Evolutionary conservation across 768 basidiomycete genomes (phyloP).

Genomic region (Mrakia frigida): DNA sequence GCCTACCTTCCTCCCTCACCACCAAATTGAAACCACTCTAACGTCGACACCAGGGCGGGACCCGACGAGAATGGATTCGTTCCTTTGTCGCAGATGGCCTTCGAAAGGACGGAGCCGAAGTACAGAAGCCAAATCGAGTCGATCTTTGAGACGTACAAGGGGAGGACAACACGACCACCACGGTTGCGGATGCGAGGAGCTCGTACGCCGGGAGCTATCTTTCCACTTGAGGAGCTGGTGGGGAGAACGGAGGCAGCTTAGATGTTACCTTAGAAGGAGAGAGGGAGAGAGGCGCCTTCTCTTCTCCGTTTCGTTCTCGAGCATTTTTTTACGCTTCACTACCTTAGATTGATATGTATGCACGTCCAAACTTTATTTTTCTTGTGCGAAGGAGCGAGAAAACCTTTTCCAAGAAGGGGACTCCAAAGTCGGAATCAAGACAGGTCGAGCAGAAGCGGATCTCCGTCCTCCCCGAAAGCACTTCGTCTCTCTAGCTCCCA

Average conservation of each 20-base stretch:
- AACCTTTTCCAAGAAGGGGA: no score
- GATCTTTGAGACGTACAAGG: conserved; percentile 1
- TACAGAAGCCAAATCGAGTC: not conserved
- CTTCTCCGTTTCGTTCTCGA: no score
- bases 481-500: not conserved
- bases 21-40: not conserved
- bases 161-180: not conserved
- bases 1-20: not conserved
- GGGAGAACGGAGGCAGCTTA: not conserved
- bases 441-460: no score
- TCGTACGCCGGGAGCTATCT: not conserved
- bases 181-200: not conserved
- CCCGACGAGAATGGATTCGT: not conserved
- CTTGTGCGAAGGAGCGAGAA: no score
- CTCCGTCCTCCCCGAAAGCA: no score
- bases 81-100: not conserved
- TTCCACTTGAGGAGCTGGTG: not conserved
- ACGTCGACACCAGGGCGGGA: no score
- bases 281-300: no score
- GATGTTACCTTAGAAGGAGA: not conserved
- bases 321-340: no score
- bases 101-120: not conserved
- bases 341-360: no score
- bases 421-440: no score
- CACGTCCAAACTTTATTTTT: no score